Base-by-base conservation (phyloP, 2,329 filamentous ascomycete genomes). In the Ascochyta pisi region DNA sequence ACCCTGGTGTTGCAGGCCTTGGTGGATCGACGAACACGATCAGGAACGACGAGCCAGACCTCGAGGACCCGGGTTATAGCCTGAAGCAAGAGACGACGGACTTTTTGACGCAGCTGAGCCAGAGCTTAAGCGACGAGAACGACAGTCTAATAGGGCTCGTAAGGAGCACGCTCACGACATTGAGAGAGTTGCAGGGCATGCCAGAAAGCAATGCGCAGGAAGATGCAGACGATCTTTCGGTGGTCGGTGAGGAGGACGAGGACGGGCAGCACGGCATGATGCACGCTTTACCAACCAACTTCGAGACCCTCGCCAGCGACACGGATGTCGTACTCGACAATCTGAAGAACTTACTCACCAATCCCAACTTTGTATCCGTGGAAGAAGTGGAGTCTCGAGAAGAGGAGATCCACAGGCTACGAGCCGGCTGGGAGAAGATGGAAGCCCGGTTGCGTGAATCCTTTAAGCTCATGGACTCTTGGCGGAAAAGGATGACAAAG, bases 371-470 rank as follows among this genome's bases (percentile, higher is more conserved):
- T 73, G 95, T 97, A 13, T 91, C 94, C 0, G 86, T 98, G 22
- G 95, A 98, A 67, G 95, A 98, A 74, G 92, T 99, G 2, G 89
- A 96, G 69, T 79, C 92, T n/a, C 87, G 94, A 50, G 94, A 99
- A 62, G 89, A 96, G 57, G 93, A 97, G 73, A 98, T 99, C 62
- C 83, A 84, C 48, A 85, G 91, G 47, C 81, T 99, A 43, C 87
- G 91, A 50, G 86, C 89, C 51, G 92, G 93, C 15, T 96, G 94
- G 89, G 90, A 96, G 73, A 92, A 90, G 76, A 96, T 98, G 91
- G 93, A 98, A 75, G 84, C 81, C 22, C 86, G 92, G 47, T 96
- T 95, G 92, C 88, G 87, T 62, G 94, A 98, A 71, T 91, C 95
- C 1, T 88, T 98, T 12, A 84, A 86, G 33, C 86, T 99, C 78